These are phyloP conservation scores for Arthrobotrys sphaeroides DNA, from an alignment of 2,329 filamentous ascomycete genomes.

Conservation along the genomic window DNA sequence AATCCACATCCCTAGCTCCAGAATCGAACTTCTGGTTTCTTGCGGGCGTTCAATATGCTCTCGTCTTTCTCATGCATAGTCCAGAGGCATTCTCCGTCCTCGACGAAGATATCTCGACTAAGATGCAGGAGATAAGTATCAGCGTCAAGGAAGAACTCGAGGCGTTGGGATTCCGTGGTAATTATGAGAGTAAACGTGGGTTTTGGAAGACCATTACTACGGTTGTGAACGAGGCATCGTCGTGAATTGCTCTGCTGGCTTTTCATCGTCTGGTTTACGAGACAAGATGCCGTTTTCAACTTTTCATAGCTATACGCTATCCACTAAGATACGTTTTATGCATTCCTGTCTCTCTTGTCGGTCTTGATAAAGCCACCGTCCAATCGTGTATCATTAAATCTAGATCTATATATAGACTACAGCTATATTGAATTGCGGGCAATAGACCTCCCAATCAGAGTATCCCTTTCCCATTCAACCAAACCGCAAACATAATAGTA, in stretches of 20 bases:
- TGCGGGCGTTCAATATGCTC: conserved; percentile 20
- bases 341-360: not conserved
- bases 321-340: not conserved
- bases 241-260: not conserved
- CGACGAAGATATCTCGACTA: not conserved
- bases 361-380: not conserved
- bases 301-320: not conserved
- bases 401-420: not conserved
- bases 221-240: not conserved
- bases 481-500: not conserved
- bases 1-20: conserved; percentile 4
- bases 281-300: not conserved
- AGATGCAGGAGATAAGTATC: not conserved
- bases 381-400: conserved; percentile 2
- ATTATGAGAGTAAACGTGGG: conserved; percentile 11
- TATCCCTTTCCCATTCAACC: not conserved
- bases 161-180: not conserved
- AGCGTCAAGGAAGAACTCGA: conserved; percentile 8
- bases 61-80: conserved; percentile 8
- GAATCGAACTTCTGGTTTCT: conserved; percentile 36
- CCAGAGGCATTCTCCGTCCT: not conserved
- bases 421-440: not conserved
- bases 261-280: not conserved
- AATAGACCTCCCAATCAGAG: no score
- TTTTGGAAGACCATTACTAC: conserved; percentile 23